A percentile compares a stretch with the other conserved stretches of the same genome.
phyloP scores from a whole-genome alignment of 2,329 filamentous ascomycete genomes.

The Ustilaginoidea virens region DNA sequence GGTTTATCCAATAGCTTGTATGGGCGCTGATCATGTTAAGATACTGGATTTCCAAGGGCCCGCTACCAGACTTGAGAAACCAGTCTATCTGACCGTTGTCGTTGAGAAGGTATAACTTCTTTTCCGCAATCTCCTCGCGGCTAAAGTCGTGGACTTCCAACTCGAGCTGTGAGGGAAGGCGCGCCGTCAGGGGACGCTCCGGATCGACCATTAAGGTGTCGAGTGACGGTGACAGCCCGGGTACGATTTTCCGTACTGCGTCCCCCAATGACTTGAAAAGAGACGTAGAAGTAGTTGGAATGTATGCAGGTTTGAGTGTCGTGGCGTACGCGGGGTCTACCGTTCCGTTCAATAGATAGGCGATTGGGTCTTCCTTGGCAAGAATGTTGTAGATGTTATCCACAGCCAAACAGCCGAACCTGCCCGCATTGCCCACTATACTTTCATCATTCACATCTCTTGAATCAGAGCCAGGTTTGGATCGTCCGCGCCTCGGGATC shows the following conservation, averaged over 20 bases:
- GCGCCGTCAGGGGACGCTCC: constrained; percentile 23
- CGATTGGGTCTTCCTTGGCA: constrained; percentile 56
- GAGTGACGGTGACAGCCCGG: constrained; percentile 25
- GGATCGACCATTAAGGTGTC: constrained; percentile 14
- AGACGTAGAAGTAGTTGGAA: constrained; percentile 56
- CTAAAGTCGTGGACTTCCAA: constrained; percentile 92
- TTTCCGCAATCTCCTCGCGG: constrained; percentile 81
- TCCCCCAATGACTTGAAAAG: constrained; percentile 50
- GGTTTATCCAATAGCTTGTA: constrained; percentile 80
- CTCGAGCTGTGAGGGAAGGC: constrained; percentile 57
- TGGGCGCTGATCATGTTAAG: constrained; percentile 94
- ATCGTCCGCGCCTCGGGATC: constrained; percentile 58
- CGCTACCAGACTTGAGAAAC: constrained; percentile 68
- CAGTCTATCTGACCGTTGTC: constrained; percentile 96
- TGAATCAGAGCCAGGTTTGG: constrained; percentile 59
- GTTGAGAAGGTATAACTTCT: constrained; percentile 73
- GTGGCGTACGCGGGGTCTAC: constrained; percentile 69
- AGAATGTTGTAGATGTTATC: constrained; percentile 96
- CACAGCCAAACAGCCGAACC: constrained; percentile 80
- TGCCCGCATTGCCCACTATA: constrained; percentile 64
- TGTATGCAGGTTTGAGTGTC: constrained; percentile 59
- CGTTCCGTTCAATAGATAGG: constrained; percentile 81
- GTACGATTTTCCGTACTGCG: constrained; percentile 46
- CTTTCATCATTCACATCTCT: constrained; percentile 38
- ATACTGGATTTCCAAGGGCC: constrained; percentile 87